Evolutionary conservation across 192 early-diverging fungal genomes (phyloP), one percentile per base, ranked within the genome.

Genomic region (Coemansia sp.): DNA sequence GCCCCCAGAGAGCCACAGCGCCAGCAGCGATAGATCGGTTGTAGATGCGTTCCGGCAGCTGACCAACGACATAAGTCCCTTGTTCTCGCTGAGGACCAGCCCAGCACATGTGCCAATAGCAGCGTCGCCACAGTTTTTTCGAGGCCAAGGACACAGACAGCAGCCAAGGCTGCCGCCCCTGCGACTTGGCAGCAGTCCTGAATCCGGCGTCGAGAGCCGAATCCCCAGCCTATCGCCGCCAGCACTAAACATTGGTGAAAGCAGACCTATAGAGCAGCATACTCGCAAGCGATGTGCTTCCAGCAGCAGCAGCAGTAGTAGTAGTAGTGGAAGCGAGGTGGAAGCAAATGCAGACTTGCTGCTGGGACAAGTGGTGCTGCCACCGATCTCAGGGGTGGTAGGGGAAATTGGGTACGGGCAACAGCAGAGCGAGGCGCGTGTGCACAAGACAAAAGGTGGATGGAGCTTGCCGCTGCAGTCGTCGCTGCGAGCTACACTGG

Each of bases 211-310:
- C 57, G 30, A 47, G 20, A 16, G 41, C 52, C 15, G 56, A 43
- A 38, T 62, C 51, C 60, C 71, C 60, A 67, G 60, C 56, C 71
- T 73, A 47, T 63, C 71, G n/a, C 64, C 64, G n/a, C 64, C 71
- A 13, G 20, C 51, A 38, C 35, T 28, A 52, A 26, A 13, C 14
- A 28, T 12, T 16, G 21, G 3, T 33, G n/a, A 43, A 7, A 9
- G 23, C 49, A 10, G 14, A 41, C 49, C 11, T 13, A 31, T 13
- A 30, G 15, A 21, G 20, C 20, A 12, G 12, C 18, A 21, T 23
- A 36, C 39, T 2, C 35, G 52, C 14, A 62, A 62, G 60, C 60
- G 60, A 42, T 41, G 60, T 42, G 53, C 53, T 3, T 53, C 53
- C n/a, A 68, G 65, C 40, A 23, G 44, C 41, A 58, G 46, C 53